Evolutionary conservation across 225 moss, liverwort and hornwort species (phyloP).

Genomic region (Marchantia paleacea): DNA sequence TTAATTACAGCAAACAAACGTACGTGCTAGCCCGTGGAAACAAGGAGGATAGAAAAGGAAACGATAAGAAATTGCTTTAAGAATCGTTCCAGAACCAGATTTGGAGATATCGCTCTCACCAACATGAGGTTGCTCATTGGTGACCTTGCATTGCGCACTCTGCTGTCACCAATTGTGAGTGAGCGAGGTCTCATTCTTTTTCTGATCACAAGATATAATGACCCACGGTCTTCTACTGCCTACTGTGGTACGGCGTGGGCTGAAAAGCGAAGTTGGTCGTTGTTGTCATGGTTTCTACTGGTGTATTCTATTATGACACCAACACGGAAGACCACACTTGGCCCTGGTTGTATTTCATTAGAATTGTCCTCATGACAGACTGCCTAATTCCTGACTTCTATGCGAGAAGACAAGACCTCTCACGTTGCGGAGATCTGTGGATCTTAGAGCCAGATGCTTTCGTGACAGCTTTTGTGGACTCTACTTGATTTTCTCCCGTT

Average conservation of each 20-base stretch:
- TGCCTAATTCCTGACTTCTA: no score
- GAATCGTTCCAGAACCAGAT: neutral
- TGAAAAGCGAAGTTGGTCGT: neutral
- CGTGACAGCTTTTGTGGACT: no score
- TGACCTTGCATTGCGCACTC: neutral
- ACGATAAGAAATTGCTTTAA: constrained; percentile 11
- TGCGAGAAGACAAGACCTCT: no score
- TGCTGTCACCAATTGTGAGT: neutral
- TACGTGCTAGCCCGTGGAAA: neutral
- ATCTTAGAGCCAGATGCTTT: no score
- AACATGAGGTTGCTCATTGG: neutral
- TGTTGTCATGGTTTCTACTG: neutral
- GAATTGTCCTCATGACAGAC: no score
- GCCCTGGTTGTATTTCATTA: no score
- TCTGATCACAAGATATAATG: neutral
- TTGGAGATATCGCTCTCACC: neutral
- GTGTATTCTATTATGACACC: neutral
- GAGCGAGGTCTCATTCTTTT: neutral
- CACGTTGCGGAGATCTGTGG: no score
- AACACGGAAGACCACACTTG: neutral
- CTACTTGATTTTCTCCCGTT: no score
- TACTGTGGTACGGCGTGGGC: neutral
- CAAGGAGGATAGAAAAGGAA: constrained; percentile 4
- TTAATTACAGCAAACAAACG: neutral
- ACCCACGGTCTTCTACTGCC: neutral